Evolutionary conservation across 2,329 filamentous ascomycete genomes (phyloP).

Genomic region (Colletotrichum filicis): DNA sequence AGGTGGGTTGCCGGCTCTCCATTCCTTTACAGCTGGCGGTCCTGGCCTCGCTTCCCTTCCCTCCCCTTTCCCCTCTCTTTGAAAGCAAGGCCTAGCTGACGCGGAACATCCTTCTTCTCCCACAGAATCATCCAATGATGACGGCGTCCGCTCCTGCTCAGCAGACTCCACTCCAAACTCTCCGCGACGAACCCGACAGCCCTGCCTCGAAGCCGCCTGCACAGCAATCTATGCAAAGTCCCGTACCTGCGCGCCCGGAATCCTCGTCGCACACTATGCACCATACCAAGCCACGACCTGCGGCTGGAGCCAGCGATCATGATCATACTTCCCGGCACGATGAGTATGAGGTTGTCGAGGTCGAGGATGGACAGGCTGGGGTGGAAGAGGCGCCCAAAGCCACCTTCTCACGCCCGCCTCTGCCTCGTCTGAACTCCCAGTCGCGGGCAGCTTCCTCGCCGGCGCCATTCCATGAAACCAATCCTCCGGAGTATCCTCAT

Average conservation of each 20-base stretch:
- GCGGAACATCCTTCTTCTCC: slow-evolving; percentile 2
- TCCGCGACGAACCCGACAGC: slow-evolving; percentile 20
- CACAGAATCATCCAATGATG: slow-evolving; percentile 27
- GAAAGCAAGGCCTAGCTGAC: slow-evolving; percentile 20
- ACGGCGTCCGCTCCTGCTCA: slow-evolving; percentile 30
- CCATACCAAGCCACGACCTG: slow-evolving; percentile 9
- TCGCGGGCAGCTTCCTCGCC: slow-evolving; percentile 30
- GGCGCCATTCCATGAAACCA: slow-evolving; percentile 16
- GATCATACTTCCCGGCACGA: slow-evolving; percentile 26
- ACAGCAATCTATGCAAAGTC: slow-evolving; percentile 18
- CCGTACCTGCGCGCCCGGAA: slow-evolving; percentile 15
- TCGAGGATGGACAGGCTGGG: slow-evolving; percentile 20
- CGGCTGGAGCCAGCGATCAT: slow-evolving; percentile 16
- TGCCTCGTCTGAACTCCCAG: slow-evolving; percentile 36
- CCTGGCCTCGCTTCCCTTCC: slow-evolving; percentile 4
- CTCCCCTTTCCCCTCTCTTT: slow-evolving; percentile 3
- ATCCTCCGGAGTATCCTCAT: slow-evolving; percentile 2
- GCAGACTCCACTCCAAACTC: slow-evolving; percentile 30
- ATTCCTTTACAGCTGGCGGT: slow-evolving; percentile 14
- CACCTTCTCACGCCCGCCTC: slow-evolving; percentile 12
- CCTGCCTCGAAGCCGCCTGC: slow-evolving; percentile 6
- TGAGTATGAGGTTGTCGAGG: slow-evolving; percentile 35
- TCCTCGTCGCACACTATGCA: slow-evolving; percentile 26
- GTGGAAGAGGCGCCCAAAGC: slow-evolving; percentile 23
- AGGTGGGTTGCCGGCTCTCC: slow-evolving; percentile 31